phyloP scores from a whole-genome alignment of 805 yeast genomes.

The Cyberlindnera galapagoensis region DNA sequence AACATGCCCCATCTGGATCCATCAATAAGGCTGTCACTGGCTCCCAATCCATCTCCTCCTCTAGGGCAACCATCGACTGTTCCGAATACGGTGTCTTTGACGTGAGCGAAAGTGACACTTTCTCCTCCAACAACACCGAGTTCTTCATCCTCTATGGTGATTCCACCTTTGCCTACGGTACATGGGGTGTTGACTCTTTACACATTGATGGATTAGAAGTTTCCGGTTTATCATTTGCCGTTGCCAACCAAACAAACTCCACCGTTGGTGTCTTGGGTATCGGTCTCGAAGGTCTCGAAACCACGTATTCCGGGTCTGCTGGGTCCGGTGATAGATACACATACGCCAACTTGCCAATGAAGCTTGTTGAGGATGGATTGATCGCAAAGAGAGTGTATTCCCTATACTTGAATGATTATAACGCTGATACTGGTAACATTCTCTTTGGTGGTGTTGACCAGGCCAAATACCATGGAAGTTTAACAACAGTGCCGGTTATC shows the following conservation, averaged over 20 bases:
- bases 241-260: slow-evolving; percentile 61
- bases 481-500: slow-evolving; percentile 41
- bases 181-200: slow-evolving; percentile 48
- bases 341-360: slow-evolving; percentile 63
- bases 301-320: slow-evolving; percentile 38
- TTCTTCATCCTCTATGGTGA: slow-evolving; percentile 49
- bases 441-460: slow-evolving; percentile 71
- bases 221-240: slow-evolving; percentile 57
- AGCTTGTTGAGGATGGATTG: slow-evolving; percentile 50
- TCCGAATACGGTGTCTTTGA: slow-evolving; percentile 34
- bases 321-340: slow-evolving; percentile 24
- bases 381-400: slow-evolving; percentile 55
- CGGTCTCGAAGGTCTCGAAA: slow-evolving; percentile 64
- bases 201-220: slow-evolving; percentile 47
- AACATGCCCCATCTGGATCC: slow-evolving; percentile 1
- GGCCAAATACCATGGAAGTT: slow-evolving; percentile 48
- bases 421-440: slow-evolving; percentile 42
- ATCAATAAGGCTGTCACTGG: slow-evolving; percentile 6
- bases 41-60: slow-evolving; percentile 1
- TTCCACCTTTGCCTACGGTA: slow-evolving; percentile 28
- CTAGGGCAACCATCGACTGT: slow-evolving; percentile 30
- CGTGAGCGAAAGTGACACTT: slow-evolving; percentile 27
- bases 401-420: slow-evolving; percentile 44
- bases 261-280: slow-evolving; percentile 67
- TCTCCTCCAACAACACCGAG: slow-evolving; percentile 25